Evolutionary conservation across 2,329 filamentous ascomycete genomes (phyloP).

Genomic region (Aureobasidium sp.): DNA sequence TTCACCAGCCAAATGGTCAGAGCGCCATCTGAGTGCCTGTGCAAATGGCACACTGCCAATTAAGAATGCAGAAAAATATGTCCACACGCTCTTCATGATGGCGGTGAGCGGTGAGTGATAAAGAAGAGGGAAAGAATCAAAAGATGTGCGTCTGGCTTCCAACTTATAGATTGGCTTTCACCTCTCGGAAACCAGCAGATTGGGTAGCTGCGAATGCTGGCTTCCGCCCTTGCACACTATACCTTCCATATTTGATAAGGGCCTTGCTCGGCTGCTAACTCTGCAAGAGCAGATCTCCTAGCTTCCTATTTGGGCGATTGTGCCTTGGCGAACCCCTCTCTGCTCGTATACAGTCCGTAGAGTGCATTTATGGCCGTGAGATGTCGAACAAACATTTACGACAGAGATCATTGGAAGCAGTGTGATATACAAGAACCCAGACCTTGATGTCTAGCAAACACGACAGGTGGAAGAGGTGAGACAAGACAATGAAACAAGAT

Average conservation of each 20-base stretch:
- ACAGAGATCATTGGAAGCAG: neutral
- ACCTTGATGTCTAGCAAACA: neutral
- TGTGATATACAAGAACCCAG: neutral
- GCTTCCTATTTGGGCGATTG: conserved; percentile 5
- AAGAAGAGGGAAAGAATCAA: neutral
- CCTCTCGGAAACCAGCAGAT: neutral
- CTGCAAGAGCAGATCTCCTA: neutral
- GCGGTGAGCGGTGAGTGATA: neutral
- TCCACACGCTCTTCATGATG: conserved; percentile 5
- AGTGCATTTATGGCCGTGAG: conserved; percentile 4
- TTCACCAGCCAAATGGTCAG: neutral
- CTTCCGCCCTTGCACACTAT: neutral
- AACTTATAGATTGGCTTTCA: neutral
- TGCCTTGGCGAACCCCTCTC: conserved; percentile 8
- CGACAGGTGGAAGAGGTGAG: neutral
- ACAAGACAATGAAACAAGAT: conserved; percentile 1
- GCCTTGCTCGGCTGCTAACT: neutral
- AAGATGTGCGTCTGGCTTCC: neutral
- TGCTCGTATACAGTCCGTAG: neutral
- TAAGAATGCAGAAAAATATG: conserved; percentile 9
- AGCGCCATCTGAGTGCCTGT: conserved; percentile 2
- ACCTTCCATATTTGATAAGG: conserved; percentile 5
- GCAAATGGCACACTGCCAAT: neutral
- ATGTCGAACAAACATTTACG: neutral
- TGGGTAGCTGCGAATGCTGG: neutral